These are phyloP conservation scores for Cucurbita pepo DNA, from an alignment of 306 rosid genomes.

Conservation along the genomic window DNA sequence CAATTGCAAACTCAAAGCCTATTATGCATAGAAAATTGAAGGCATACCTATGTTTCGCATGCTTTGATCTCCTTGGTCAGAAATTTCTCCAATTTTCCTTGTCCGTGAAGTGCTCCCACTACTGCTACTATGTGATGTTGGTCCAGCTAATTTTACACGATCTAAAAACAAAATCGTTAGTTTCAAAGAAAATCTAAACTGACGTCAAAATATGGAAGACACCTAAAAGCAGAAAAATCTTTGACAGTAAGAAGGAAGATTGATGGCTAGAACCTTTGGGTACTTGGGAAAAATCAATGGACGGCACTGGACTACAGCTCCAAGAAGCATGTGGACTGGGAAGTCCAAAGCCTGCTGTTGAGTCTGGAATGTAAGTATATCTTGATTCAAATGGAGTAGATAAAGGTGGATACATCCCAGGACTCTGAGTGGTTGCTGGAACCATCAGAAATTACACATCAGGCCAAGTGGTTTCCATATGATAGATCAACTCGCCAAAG, in stretches of 20 bases:
- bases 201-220: background rate
- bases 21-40: background rate
- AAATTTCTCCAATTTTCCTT: constrained; percentile 22
- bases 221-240: background rate
- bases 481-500: background rate
- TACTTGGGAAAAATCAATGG: constrained; percentile 26
- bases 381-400: constrained; percentile 39
- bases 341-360: constrained; percentile 46
- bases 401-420: constrained; percentile 39
- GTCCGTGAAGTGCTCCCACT: constrained; percentile 42
- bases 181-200: background rate
- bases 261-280: constrained; percentile 40
- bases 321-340: constrained; percentile 40
- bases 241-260: background rate
- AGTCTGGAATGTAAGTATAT: constrained; percentile 33
- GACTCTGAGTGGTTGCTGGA: constrained; percentile 26
- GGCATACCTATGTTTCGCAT: constrained; percentile 39
- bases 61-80: constrained; percentile 16
- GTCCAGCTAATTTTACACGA: constrained; percentile 25
- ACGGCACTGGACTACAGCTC: constrained; percentile 37
- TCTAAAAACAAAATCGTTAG: constrained; percentile 22
- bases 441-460: constrained; percentile 21
- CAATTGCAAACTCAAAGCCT: background rate
- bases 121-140: constrained; percentile 42
- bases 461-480: constrained; percentile 1